phyloP scores from a whole-genome alignment of 257 asterid species.

The Paraleonurus japonicus region DNA sequence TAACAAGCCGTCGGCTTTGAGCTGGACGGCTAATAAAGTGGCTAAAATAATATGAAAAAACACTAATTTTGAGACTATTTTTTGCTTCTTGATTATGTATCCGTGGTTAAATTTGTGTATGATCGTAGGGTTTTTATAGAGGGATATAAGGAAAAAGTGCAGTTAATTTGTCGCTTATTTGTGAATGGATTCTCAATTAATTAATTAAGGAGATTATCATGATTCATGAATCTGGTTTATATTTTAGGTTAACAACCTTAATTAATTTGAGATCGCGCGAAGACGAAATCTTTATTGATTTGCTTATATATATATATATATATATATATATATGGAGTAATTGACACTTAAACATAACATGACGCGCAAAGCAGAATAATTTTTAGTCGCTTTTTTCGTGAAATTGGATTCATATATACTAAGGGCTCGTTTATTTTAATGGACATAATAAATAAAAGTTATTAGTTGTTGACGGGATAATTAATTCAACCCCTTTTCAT shows the following conservation, averaged over 20 bases:
- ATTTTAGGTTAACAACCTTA: background rate
- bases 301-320: too few species aligned
- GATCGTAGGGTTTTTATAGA: background rate
- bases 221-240: background rate
- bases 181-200: background rate
- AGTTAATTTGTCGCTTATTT: background rate
- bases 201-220: background rate
- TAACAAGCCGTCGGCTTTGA: background rate
- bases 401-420: too few species aligned
- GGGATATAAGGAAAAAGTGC: background rate
- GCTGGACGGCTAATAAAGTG: background rate
- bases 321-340: too few species aligned
- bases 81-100: background rate
- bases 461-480: too few species aligned
- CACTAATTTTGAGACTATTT: constrained; percentile 16
- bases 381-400: too few species aligned
- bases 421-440: too few species aligned
- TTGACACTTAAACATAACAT: too few species aligned
- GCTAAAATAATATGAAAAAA: constrained; percentile 4
- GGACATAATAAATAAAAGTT: too few species aligned
- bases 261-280: too few species aligned
- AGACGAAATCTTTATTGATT: background rate
- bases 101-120: too few species aligned
- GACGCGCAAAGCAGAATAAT: too few species aligned
- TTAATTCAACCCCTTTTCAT: too few species aligned